Conservation (phyloP, 352 stramenopile genomes). For the Globisporangium middletonii region DNA sequence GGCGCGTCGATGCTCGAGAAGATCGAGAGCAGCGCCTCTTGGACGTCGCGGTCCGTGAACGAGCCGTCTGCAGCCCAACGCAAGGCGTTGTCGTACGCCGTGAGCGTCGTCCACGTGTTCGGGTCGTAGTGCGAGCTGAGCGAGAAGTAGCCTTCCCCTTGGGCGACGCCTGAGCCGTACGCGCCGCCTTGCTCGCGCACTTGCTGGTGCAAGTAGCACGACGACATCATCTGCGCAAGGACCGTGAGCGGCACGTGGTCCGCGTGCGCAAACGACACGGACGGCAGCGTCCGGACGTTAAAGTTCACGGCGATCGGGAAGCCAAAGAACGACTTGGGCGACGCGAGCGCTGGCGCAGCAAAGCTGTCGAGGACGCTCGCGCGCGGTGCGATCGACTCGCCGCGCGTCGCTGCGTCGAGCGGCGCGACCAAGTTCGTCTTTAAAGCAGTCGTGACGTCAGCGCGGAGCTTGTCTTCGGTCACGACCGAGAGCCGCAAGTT, state of each 20-base stretch:
- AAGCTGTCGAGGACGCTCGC: conserved; percentile 12
- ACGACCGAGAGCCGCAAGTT: conserved; percentile 67
- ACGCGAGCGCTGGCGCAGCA: conserved; percentile 18
- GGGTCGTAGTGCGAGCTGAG: conserved; percentile 84
- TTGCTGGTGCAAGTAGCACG: conserved; percentile 76
- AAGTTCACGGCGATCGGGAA: conserved; percentile 83
- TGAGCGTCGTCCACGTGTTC: conserved; percentile 73
- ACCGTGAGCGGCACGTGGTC: conserved; percentile 76
- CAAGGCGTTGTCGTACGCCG: conserved; percentile 57
- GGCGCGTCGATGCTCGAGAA: conserved; percentile 75
- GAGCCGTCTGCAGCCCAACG: conserved; percentile 39
- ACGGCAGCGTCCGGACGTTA: conserved; percentile 67
- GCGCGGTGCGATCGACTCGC: conserved; percentile 1
- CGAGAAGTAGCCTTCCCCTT: conserved; percentile 74
- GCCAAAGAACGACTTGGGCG: conserved; percentile 55
- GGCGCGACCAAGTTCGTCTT: conserved; percentile 41
- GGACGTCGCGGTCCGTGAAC: conserved; percentile 69
- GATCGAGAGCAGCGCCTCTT: conserved; percentile 75
- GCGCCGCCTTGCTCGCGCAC: conserved; percentile 76
- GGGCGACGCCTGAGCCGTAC: conserved; percentile 64
- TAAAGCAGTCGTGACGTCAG: conserved; percentile 39
- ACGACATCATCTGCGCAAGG: conserved; percentile 79
- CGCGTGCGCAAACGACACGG: conserved; percentile 61
- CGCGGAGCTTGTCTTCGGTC: conserved; percentile 62
- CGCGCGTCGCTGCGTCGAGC: conserved; percentile 15